A percentile compares a stretch with the other conserved stretches of the same genome.
Conservation (phyloP, 2,329 filamentous ascomycete species). For the Sarocladium kiliense region DNA sequence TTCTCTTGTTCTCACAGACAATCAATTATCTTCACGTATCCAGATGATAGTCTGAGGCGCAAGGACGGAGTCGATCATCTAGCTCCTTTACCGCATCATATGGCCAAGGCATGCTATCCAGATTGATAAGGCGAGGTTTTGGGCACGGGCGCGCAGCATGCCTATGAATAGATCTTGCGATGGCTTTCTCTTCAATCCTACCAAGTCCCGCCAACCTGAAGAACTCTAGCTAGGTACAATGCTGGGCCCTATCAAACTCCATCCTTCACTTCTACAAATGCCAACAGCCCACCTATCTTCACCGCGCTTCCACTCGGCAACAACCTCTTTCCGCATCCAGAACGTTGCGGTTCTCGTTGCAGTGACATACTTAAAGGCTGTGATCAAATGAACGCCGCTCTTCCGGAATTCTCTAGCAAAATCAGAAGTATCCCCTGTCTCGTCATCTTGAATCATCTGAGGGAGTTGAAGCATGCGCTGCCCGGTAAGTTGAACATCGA, state of each 20-base stretch:
- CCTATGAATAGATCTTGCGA: no score
- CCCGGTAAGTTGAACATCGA: neutral
- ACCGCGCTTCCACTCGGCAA: neutral
- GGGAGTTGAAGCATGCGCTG: neutral
- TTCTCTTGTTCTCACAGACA: no score
- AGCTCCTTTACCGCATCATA: no score
- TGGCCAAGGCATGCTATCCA: no score
- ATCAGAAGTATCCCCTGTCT: neutral
- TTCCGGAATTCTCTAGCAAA: neutral
- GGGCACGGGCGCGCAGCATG: no score
- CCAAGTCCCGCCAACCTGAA: no score
- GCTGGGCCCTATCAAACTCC: neutral
- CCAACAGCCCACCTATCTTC: neutral
- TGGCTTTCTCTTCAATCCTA: no score
- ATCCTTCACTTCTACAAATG: neutral
- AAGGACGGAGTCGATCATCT: no score
- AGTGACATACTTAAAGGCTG: neutral
- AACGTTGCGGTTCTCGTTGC: neutral
- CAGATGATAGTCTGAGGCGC: no score
- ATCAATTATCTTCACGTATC: no score
- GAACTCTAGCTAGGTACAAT: no score
- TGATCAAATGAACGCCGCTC: neutral
- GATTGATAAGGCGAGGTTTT: no score
- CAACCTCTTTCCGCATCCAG: neutral
- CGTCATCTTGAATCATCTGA: neutral